A percentile compares a stretch with the other conserved stretches of the same genome.
Conservation (phyloP, 1,284 basidiomycete genomes). For the Moniliella sp. region DNA sequence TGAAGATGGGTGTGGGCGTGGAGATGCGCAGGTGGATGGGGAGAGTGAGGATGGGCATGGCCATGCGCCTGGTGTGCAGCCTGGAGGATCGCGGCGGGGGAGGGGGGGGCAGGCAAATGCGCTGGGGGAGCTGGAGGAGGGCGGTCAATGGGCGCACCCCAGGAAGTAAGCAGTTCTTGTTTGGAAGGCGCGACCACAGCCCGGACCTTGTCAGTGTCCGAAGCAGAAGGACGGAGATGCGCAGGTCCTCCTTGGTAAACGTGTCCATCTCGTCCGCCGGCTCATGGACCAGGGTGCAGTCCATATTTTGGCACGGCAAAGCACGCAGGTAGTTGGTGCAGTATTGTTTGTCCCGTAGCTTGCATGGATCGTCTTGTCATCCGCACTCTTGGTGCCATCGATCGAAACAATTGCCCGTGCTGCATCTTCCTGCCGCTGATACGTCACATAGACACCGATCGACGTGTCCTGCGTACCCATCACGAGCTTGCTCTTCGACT, state of each 20-base stretch:
- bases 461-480: conserved; percentile 45
- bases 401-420: conserved; percentile 75
- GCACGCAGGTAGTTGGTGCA: conserved; percentile 86
- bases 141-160: not conserved
- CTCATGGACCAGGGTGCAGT: conserved; percentile 84
- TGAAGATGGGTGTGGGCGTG: not conserved
- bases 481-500: conserved; percentile 43
- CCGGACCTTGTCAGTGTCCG: not conserved
- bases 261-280: conserved; percentile 96
- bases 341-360: conserved; percentile 95
- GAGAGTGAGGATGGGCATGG: not conserved
- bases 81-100: not conserved
- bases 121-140: not conserved
- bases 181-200: not conserved
- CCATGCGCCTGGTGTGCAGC: not conserved
- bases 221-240: conserved; percentile 5
- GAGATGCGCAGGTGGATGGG: not conserved
- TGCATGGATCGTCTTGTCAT: conserved; percentile 46
- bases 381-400: conserved; percentile 51
- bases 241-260: conserved; percentile 37
- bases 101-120: too few species aligned
- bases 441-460: conserved; percentile 86
- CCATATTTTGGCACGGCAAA: conserved; percentile 60
- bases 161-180: not conserved
- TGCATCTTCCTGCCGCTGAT: conserved; percentile 78